phyloP scores from a whole-genome alignment of 257 asterid species.

The Nicotiana tomentosiformis region DNA sequence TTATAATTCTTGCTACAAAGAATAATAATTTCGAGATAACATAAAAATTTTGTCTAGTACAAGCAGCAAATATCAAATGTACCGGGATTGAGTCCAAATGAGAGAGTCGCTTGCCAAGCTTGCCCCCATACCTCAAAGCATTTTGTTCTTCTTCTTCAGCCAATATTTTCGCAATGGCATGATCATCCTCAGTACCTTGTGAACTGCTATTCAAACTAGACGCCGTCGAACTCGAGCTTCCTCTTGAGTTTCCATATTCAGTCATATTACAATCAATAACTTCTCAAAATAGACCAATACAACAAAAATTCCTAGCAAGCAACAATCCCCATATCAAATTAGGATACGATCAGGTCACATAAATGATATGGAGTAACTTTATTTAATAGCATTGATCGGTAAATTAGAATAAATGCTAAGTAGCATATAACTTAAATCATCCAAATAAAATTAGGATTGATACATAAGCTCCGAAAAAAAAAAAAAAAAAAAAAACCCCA shows the following conservation, averaged over 20 bases:
- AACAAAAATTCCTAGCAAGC: background rate
- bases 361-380: too few species aligned
- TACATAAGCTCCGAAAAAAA: background rate
- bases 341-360: too few species aligned
- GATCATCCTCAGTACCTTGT: conserved; percentile 89
- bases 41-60: background rate
- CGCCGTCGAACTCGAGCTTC: conserved; percentile 58
- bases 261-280: conserved; percentile 25
- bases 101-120: conserved; percentile 79
- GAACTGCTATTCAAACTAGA: conserved; percentile 68
- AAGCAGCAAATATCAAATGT: background rate
- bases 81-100: conserved; percentile 93
- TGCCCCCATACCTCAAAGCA: conserved; percentile 29
- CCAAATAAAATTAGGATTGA: background rate
- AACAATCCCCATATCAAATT: background rate
- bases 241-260: conserved; percentile 37
- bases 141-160: conserved; percentile 56
- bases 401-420: too few species aligned
- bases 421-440: too few species aligned
- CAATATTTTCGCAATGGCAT: conserved; percentile 67
- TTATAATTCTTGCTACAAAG: background rate
- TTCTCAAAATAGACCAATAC: background rate
- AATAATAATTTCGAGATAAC: background rate
- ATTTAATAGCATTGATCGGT: too few species aligned
- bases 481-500: background rate